A percentile compares a stretch with the other conserved stretches of the same genome.
Evolutionary conservation across 768 basidiomycete genomes (phyloP).

Genomic region (Leucocoprinus leucothites): DNA sequence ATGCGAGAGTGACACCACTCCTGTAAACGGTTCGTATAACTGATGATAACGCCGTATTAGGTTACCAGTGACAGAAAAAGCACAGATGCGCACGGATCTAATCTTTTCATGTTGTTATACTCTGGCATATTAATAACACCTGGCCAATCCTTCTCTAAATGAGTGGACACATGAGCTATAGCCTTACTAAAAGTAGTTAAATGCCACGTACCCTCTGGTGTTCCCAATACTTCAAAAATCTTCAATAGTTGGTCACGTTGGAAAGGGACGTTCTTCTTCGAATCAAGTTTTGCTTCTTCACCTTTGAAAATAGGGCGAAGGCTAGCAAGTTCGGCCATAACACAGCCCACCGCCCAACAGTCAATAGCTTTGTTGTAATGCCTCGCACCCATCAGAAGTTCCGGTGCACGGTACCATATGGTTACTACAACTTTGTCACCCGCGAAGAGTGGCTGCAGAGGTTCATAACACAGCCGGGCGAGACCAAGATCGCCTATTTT

Average conservation of each 20-base stretch:
- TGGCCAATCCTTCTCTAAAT: slow-evolving; percentile 82
- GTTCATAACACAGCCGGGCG: slow-evolving; percentile 87
- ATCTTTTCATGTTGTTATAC: slow-evolving; percentile 75
- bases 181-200: background rate
- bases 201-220: slow-evolving; percentile 67
- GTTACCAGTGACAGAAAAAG: background rate
- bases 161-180: slow-evolving; percentile 4
- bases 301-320: slow-evolving; percentile 98
- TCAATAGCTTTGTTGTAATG: slow-evolving; percentile 98
- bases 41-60: slow-evolving; percentile 4
- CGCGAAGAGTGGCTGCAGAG: slow-evolving; percentile 85
- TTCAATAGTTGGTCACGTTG: slow-evolving; percentile 93
- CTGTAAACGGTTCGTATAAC: slow-evolving; percentile 53
- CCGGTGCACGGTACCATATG: slow-evolving; percentile 98
- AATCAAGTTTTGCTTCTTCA: slow-evolving; percentile 96
- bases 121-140: slow-evolving; percentile 84
- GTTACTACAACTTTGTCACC: slow-evolving; percentile 99
- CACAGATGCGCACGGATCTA: slow-evolving; percentile 59
- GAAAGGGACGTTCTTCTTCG: slow-evolving; percentile 96
- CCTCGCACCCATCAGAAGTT: slow-evolving; percentile 92
- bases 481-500: slow-evolving; percentile 99
- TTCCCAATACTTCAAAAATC: slow-evolving; percentile 95
- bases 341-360: slow-evolving; percentile 97
- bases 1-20: slow-evolving; percentile 77
- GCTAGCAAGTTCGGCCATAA: slow-evolving; percentile 93